Percentiles rank a stretch among this genome's conserved stretches.
Conservation (phyloP, 2,329 filamentous ascomycete genomes). For the Rutstroemia sp. region DNA sequence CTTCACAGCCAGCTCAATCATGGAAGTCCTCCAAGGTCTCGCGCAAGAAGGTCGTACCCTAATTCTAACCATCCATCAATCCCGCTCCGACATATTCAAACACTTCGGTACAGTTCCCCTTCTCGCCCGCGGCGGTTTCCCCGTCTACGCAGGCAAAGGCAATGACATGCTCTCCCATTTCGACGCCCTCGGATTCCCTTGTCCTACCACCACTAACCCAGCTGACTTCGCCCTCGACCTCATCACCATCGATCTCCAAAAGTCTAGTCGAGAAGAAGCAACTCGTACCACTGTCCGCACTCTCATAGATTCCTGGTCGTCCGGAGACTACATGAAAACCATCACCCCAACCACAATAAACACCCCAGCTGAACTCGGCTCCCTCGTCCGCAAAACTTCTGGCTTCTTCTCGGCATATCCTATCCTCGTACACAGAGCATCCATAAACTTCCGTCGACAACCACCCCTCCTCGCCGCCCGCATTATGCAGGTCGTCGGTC, state of each 20-base stretch:
- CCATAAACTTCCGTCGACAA: conserved; percentile 62
- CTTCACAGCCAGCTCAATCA: conserved; percentile 70
- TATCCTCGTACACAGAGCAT: conserved; percentile 57
- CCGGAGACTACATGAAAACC: conserved; percentile 17
- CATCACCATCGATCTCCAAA: conserved; percentile 68
- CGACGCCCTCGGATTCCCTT: conserved; percentile 49
- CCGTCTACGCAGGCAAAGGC: conserved; percentile 60
- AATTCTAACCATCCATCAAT: conserved; percentile 72
- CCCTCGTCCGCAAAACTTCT: conserved; percentile 55
- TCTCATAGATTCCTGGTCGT: conserved; percentile 53
- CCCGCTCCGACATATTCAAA: conserved; percentile 63
- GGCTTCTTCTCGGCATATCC: conserved; percentile 57
- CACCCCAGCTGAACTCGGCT: conserved; percentile 65
- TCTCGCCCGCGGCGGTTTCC: conserved; percentile 60
- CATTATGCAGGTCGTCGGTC: conserved; percentile 58
- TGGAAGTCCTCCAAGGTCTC: conserved; percentile 63
- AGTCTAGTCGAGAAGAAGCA: conserved; percentile 52
- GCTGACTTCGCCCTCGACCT: conserved; percentile 72
- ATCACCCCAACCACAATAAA: conserved; percentile 32
- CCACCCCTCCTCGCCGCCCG: conserved; percentile 57
- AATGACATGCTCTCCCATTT: conserved; percentile 61
- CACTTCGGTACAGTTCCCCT: conserved; percentile 67
- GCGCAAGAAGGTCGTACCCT: conserved; percentile 67
- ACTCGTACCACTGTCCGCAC: conserved; percentile 54
- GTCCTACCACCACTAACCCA: conserved; percentile 64